These are phyloP conservation scores for Nakazawaea laoshanensis DNA, from an alignment of 805 yeast species.

Conservation along the genomic window DNA sequence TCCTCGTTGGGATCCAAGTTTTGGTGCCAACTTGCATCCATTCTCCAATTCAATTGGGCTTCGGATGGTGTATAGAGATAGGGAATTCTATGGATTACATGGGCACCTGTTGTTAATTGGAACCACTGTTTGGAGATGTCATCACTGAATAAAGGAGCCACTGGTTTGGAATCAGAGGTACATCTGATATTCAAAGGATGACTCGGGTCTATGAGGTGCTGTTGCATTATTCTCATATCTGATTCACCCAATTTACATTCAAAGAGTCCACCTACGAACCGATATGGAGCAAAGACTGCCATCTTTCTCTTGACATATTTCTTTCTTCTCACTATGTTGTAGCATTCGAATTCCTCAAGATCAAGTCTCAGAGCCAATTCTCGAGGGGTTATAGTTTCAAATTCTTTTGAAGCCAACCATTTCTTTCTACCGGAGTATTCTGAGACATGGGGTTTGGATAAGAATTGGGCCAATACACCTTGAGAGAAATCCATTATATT, in stretches of 20 bases:
- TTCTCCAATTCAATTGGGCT: not conserved
- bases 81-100: slow-evolving; percentile 42
- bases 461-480: slow-evolving; percentile 3
- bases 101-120: slow-evolving; percentile 19
- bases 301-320: slow-evolving; percentile 37
- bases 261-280: slow-evolving; percentile 59
- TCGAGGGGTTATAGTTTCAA: slow-evolving; percentile 6
- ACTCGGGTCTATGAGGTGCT: slow-evolving; percentile 12
- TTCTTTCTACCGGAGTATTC: slow-evolving; percentile 7
- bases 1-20: slow-evolving; percentile 41
- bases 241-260: slow-evolving; percentile 30
- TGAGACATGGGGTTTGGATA: not conserved
- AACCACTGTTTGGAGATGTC: slow-evolving; percentile 39
- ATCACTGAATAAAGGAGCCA: slow-evolving; percentile 55
- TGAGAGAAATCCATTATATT: slow-evolving; percentile 8
- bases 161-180: slow-evolving; percentile 35
- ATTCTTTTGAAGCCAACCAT: slow-evolving; percentile 1
- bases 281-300: slow-evolving; percentile 43
- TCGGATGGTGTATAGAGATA: slow-evolving; percentile 33
- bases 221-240: slow-evolving; percentile 9
- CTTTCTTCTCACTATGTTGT: slow-evolving; percentile 49
- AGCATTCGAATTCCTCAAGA: slow-evolving; percentile 31
- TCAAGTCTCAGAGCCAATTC: slow-evolving; percentile 3
- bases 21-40: slow-evolving; percentile 33
- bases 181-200: slow-evolving; percentile 25